Base-by-base conservation (phyloP, 768 basidiomycete species). In the Lactarius evosmus region DNA sequence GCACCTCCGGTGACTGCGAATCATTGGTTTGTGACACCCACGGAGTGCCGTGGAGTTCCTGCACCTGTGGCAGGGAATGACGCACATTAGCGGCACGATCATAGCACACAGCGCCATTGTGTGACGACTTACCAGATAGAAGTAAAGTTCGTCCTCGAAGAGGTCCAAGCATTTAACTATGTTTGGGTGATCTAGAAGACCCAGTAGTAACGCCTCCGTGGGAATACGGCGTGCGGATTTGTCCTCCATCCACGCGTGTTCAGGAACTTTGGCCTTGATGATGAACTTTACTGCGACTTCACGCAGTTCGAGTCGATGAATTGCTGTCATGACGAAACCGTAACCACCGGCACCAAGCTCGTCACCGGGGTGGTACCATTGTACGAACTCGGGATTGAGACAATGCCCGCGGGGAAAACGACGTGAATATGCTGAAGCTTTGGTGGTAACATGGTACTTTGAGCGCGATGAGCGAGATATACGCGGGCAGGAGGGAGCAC, bases 281-380 rank as follows among this genome's bases (percentile, higher is more conserved):
- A 98, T 94, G 74, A 98, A 97, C 76, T 98, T 98, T 75, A 97
- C 90, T 0, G 95, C 95, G 58, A 95, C 94, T 72, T 94, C 90
- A 62, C 78, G 74, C 0, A 80, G 79, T 52, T 82, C 79, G 33
- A 67, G 69, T 16, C 83, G 84, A 71, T 91, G 84, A 38, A 79
- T 76, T 11, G 93, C 94, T 3, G 89, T 89, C 83, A 96, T 91
- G 30, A 98, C 95, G 73, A 98, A 97, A 2, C 95, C 95, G 72
- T 95, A 98, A 19, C 95, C 95, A 50, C 95, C 95, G 11, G 87
- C 86, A 46, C 95, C 95, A 29, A 98, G 80, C 72, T 92, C 88
- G 67, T 89, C 90, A 40, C 82, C 83, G 27, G 91, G 83, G 40
- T 78, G 72, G 69, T 91, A 93, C 53, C 71, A 71, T 46, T 75